Evolutionary conservation across 139 green algal species (phyloP).

Genomic region (Chlamydomonas incerta): DNA sequence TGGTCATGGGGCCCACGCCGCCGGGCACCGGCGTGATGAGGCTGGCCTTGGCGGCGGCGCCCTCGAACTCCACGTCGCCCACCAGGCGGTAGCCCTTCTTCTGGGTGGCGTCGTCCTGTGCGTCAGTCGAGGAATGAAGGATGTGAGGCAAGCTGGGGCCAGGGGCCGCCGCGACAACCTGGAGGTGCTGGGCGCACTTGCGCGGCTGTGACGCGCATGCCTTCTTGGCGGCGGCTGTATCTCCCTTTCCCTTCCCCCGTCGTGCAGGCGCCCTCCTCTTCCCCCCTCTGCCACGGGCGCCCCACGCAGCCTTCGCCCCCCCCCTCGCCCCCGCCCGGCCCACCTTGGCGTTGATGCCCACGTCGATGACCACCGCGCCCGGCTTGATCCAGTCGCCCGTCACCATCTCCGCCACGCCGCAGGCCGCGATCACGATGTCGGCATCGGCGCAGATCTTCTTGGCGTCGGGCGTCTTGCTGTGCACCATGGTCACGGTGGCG

Average conservation of each 20-base stretch:
- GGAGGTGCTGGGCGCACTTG: no score
- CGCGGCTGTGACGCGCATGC: no score
- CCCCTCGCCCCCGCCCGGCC: no score
- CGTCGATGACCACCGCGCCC: constrained; percentile 93
- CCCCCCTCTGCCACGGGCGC: no score
- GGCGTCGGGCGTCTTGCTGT: constrained; percentile 69
- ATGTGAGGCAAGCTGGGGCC: no score
- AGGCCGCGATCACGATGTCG: constrained; percentile 94
- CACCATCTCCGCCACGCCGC: constrained; percentile 85
- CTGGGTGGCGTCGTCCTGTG: constrained; percentile 56
- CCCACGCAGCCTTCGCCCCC: no score
- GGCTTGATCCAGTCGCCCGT: constrained; percentile 95
- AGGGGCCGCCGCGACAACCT: no score
- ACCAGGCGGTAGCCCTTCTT: constrained; percentile 88
- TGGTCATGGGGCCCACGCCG: constrained; percentile 98
- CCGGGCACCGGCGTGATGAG: constrained; percentile 96
- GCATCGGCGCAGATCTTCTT: constrained; percentile 71
- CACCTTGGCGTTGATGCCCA: constrained; percentile 95
- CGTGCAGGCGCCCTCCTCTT: no score
- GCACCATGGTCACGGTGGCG: constrained; percentile 85
- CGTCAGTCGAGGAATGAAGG: no score
- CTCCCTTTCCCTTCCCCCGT: no score
- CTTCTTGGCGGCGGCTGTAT: no score
- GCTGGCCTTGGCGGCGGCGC: constrained; percentile 68
- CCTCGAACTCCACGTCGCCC: constrained; percentile 86